Base-by-base conservation (phyloP, 2,329 filamentous ascomycete genomes). In the Xylariaceae sp. region DNA sequence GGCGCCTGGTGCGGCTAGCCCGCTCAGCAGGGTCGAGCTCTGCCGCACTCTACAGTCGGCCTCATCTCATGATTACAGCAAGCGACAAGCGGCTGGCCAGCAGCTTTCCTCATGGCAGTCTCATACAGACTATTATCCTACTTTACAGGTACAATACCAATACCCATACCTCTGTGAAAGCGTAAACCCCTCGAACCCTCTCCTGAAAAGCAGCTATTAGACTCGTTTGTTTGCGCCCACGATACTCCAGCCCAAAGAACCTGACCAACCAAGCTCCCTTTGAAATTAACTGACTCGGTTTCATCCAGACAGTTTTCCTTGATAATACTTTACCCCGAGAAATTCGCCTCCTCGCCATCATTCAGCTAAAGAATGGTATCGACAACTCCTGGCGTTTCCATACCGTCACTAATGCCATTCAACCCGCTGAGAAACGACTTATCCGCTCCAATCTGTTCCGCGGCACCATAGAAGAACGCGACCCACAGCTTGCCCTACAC, bases 341-440 rank as follows among this genome's bases (percentile, higher is more conserved):
- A 68, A 84, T 94, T 50, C 90, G 95, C 60, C 92, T 96, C 69
- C 87, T 97, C 9, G 90, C 94, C 52, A 86, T 98, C 56, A 96
- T 98, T 65, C 91, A 96, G 71, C 82, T 99, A 51, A 98, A 98
- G 73, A 97, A 98, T 73, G 95, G 93, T 53, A 93, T 98, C 74
- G 94, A 98, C 72, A 92, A 89, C 71, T 92, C 92, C 74, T 99
- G 95, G 95, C 85, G 95, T 12, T 65, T 76, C n/a, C 70, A 91
- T 82, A 71, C 76, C 29, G 65, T 72, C 24, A 81, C 78, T 71
- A 90, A 90, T 29, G 86, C 91, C 46, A 84, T 89, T 54, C 86
- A 88, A 71, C 83, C 85, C 24, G 84, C 89, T 17, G 91, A 96
- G 71, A 97, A 95, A 74, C 78, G 82, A 8, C 71, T 83, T 33